phyloP scores from a whole-genome alignment of 208 protist species.

The Trypanosoma platydactyli region DNA sequence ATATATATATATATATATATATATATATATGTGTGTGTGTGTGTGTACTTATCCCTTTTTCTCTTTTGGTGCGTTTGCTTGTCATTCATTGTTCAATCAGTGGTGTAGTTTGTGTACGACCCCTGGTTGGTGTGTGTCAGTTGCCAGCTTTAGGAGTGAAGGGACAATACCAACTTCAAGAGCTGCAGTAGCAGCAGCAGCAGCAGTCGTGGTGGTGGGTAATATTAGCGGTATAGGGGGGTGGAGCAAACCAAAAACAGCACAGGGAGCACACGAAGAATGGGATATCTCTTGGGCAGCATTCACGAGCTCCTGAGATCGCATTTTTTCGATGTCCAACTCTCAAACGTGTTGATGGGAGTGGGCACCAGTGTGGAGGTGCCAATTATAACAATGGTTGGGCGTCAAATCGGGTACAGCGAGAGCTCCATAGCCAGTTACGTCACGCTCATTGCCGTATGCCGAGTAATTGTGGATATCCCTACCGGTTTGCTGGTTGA shows the following conservation, averaged over 20 bases:
- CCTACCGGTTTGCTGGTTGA: slow-evolving; percentile 66
- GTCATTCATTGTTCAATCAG: no score
- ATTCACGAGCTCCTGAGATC: slow-evolving; percentile 25
- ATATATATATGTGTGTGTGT: neutral
- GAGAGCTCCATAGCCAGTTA: slow-evolving; percentile 56
- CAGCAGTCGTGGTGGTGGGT: no score
- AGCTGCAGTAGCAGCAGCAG: no score
- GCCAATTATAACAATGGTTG: slow-evolving; percentile 71
- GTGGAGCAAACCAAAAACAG: neutral
- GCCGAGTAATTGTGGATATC: slow-evolving; percentile 62
- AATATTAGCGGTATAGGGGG: no score
- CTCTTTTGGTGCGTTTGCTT: neutral
- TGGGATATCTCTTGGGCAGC: slow-evolving; percentile 13
- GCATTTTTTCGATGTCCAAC: slow-evolving; percentile 72
- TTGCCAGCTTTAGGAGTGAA: neutral
- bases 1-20: neutral
- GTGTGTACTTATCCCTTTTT: neutral
- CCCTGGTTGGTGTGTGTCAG: neutral
- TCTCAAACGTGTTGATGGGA: slow-evolving; percentile 80
- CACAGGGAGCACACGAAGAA: neutral
- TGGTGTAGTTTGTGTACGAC: neutral
- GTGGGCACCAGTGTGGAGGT: slow-evolving; percentile 69
- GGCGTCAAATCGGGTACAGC: slow-evolving; percentile 47
- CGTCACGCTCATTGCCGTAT: slow-evolving; percentile 53
- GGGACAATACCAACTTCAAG: neutral